phyloP scores from a whole-genome alignment of 148 eudicot species.

The Vaccinium corymbosum region DNA sequence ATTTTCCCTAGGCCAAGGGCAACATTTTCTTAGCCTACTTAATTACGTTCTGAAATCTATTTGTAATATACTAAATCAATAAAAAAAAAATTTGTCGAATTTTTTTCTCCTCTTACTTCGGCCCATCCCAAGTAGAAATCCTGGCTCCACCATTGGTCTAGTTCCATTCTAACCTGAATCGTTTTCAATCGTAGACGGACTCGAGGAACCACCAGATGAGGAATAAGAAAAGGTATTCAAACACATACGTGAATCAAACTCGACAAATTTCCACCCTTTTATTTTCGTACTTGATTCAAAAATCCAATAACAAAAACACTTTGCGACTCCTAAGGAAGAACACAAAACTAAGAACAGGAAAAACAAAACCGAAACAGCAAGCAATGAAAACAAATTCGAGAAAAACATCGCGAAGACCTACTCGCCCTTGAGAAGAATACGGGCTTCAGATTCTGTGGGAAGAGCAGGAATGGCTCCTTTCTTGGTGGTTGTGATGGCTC shows the following conservation, averaged over 20 bases:
- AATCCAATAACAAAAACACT: neutral
- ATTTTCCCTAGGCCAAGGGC: neutral
- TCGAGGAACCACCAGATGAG: neutral
- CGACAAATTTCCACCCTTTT: neutral
- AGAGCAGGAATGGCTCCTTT: constrained; percentile 87
- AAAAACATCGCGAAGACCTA: neutral
- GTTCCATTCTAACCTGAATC: too few relatives aligned
- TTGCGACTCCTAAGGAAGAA: neutral
- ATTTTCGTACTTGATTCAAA: neutral
- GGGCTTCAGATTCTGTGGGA: constrained; percentile 49
- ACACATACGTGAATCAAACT: neutral
- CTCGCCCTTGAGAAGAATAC: constrained; percentile 28
- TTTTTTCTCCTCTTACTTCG: too few relatives aligned
- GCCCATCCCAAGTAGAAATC: too few relatives aligned
- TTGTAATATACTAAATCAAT: too few relatives aligned
- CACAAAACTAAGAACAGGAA: neutral
- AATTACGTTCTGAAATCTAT: too few relatives aligned
- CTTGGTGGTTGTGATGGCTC: constrained; percentile 77
- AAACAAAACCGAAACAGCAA: neutral
- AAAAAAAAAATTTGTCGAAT: too few relatives aligned
- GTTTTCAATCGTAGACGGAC: too few relatives aligned
- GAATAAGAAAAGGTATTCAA: neutral
- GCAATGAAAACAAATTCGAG: neutral
- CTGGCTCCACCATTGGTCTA: too few relatives aligned
- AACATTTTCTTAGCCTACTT: too few relatives aligned